Percentiles rank a stretch among this genome's conserved stretches.
These are phyloP conservation scores for Epithele typhae DNA, from an alignment of 768 basidiomycete species.

Conservation along the genomic window DNA sequence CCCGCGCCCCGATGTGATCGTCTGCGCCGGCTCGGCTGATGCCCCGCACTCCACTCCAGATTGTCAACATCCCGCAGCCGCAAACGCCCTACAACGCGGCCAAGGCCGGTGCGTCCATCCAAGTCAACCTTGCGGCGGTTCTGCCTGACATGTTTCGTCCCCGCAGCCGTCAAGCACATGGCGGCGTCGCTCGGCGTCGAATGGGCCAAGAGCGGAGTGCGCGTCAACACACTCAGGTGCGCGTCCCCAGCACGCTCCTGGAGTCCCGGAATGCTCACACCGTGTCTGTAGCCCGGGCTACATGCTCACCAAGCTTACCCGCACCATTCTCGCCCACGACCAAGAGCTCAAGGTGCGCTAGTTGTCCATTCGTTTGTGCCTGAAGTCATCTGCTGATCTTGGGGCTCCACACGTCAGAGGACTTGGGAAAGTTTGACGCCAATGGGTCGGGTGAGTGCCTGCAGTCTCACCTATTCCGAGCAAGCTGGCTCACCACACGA, in stretches of 20 bases:
- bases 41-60: constrained; percentile 36
- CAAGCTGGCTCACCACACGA: neutral
- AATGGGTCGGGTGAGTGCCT: constrained; percentile 67
- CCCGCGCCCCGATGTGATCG: neutral
- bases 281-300: constrained; percentile 71
- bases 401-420: constrained; percentile 41
- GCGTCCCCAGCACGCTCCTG: constrained; percentile 1
- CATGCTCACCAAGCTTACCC: constrained; percentile 89
- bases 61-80: constrained; percentile 86
- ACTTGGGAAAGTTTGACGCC: constrained; percentile 85
- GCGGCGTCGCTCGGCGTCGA: constrained; percentile 89
- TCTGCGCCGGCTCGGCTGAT: constrained; percentile 15
- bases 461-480: constrained; percentile 5
- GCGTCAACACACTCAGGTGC: constrained; percentile 79
- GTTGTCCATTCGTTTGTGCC: neutral
- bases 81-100: constrained; percentile 97
- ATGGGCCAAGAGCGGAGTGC: constrained; percentile 87
- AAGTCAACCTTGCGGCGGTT: neutral
- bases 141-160: neutral
- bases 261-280: neutral
- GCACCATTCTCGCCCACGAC: constrained; percentile 72
- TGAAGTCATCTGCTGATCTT: constrained; percentile 10
- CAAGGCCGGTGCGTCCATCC: constrained; percentile 66
- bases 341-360: constrained; percentile 65
- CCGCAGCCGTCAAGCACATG: constrained; percentile 91